Evolutionary conservation across 495 filamentous ascomycete species (phyloP).

Genomic region (Saxophila tyrrhenica): DNA sequence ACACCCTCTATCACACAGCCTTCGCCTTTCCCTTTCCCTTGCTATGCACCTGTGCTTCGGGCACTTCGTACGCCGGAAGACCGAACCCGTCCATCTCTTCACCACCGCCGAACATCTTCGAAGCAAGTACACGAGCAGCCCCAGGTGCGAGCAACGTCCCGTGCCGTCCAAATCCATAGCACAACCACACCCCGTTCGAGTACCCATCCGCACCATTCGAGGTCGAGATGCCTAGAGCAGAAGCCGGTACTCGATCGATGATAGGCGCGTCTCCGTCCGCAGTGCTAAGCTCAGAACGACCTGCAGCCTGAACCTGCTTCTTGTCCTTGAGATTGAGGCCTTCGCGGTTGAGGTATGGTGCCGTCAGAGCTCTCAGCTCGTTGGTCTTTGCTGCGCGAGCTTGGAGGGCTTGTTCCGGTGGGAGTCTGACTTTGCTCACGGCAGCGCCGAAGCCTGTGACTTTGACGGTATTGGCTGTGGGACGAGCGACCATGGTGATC

Average conservation of each 20-base stretch:
- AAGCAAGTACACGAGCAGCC: slow-evolving; percentile 1
- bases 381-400: neutral
- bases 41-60: neutral
- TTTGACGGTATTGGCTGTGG: neutral
- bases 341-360: neutral
- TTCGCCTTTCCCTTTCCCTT: neutral
- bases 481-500: slow-evolving; percentile 3
- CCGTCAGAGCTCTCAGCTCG: neutral
- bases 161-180: slow-evolving; percentile 15
- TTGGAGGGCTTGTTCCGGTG: neutral
- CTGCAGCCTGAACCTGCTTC: neutral
- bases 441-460: neutral
- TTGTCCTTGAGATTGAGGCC: neutral
- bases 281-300: neutral
- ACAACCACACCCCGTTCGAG: slow-evolving; percentile 8
- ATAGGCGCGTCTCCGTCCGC: slow-evolving; percentile 3
- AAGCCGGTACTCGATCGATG: slow-evolving; percentile 10
- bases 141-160: slow-evolving; percentile 13
- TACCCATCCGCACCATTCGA: neutral
- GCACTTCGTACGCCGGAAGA: neutral
- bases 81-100: neutral
- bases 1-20: neutral
- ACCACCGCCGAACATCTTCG: slow-evolving; percentile 9
- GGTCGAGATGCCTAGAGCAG: neutral
- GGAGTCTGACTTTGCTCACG: neutral